Base-by-base conservation (phyloP, 2,329 filamentous ascomycete genomes). In the Phialophora expanda region DNA sequence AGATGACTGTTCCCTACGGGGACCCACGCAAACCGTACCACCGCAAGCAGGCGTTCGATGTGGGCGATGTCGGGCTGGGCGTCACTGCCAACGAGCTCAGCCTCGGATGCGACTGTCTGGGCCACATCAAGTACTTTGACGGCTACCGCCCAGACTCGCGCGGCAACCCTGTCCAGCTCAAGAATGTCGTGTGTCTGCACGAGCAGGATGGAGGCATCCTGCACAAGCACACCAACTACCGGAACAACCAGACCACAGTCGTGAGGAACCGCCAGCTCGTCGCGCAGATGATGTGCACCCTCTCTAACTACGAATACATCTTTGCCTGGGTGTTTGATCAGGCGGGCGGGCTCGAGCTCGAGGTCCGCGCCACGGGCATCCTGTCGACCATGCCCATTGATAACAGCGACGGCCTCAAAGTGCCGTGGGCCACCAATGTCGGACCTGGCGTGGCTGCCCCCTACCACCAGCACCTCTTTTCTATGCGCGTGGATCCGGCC, bases 1-100 rank as follows among this genome's bases (percentile, higher is more conserved):
- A 82, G 70, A 81, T 82, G 79, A 79, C 79, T 55, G 80, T 81
- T 1, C 80, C 79, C 0, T 82, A 82, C 54, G 80, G 76, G 0
- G 79, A 81, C 59, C 75, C 75, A 6, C 76, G 79, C 1, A 70
- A 73, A 32, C 80, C 80, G 2, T 81, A 77, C 65, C 76, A 74
- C 6, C 74, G 80, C 2, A 82, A 82, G 64, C 76, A 69, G 17
- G 80, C 80, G 3, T 82, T 82, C 57, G 80, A 82, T 62, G 72
- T 82, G 1, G 80, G 80, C 0, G 77, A 80, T 50, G 76, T 77
- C 58, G 80, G 79, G 4, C 78, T 78, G 0, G 79, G 80, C 0
- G 71, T 77, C 34, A 79, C 76, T 58, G 77, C 80, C 1, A 82
- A 82, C 65, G 80, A 81, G 34, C 68, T 82, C 12, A 69, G 70